Evolutionary conservation across 2,329 filamentous ascomycete genomes (phyloP).

Genomic region (Fusarium secorum): DNA sequence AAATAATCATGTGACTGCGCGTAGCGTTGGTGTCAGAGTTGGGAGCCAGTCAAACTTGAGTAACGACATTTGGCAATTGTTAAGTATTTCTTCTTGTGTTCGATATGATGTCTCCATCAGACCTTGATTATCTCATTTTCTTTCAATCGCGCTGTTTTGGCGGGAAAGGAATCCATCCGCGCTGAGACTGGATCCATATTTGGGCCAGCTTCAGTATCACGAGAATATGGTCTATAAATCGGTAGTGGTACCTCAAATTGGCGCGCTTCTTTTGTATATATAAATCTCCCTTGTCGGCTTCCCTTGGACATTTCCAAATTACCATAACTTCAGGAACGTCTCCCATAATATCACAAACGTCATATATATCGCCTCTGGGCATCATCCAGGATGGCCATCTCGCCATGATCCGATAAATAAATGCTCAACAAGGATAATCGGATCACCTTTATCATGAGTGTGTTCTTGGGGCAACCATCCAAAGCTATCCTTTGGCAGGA

Average conservation of each 20-base stretch:
- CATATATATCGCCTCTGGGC: neutral
- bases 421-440: constrained; percentile 31
- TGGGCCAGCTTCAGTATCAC: neutral
- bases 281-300: too few relatives aligned
- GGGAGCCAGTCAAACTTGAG: neutral
- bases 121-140: neutral
- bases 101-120: neutral
- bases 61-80: neutral
- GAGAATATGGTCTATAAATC: neutral
- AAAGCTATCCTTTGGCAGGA: constrained; percentile 44
- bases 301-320: neutral
- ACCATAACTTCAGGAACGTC: neutral
- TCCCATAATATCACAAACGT: neutral
- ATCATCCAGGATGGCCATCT: constrained; percentile 24
- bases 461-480: constrained; percentile 35
- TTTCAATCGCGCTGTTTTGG: neutral
- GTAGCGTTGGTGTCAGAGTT: neutral
- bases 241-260: neutral
- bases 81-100: neutral
- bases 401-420: constrained; percentile 34
- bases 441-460: constrained; percentile 25
- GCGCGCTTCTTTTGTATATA: neutral
- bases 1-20: constrained; percentile 28
- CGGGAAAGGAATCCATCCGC: neutral
- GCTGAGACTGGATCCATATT: neutral